Evolutionary conservation across 352 stramenopile genomes (phyloP).

Genomic region (Phytophthora citricola): DNA sequence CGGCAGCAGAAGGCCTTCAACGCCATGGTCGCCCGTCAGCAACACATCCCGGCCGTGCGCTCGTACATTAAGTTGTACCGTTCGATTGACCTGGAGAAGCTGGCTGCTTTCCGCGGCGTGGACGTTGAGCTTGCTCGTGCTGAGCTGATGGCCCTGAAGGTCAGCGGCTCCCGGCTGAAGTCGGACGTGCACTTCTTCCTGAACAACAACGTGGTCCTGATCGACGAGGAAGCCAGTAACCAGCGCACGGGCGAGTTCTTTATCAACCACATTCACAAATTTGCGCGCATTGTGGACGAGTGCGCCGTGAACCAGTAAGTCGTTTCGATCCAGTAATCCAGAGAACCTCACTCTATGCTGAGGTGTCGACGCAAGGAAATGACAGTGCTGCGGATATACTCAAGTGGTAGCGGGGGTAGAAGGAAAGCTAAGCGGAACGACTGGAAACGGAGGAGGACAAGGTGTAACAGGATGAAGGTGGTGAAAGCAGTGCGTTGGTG

Average conservation of each 20-base stretch:
- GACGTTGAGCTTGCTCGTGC: conserved; percentile 70
- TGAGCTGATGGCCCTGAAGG: conserved; percentile 86
- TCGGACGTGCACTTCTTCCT: conserved; percentile 88
- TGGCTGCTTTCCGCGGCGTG: conserved; percentile 91
- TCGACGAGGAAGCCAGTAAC: conserved; percentile 86
- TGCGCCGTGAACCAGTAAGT: conserved; percentile 66
- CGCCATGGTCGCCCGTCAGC: conserved; percentile 89
- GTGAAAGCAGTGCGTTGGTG: conserved; percentile 19
- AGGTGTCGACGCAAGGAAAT: conserved; percentile 32
- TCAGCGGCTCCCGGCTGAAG: conserved; percentile 66
- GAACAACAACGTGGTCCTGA: conserved; percentile 76
- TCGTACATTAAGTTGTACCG: conserved; percentile 98
- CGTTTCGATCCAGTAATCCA: conserved; percentile 14
- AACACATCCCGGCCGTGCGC: conserved; percentile 90
- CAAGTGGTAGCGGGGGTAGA: conserved; percentile 15
- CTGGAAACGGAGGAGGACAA: conserved; percentile 34
- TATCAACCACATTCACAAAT: conserved; percentile 90
- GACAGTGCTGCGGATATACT: conserved; percentile 14
- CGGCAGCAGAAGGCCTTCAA: conserved; percentile 90
- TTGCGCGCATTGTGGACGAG: conserved; percentile 87
- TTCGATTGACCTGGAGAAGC: conserved; percentile 95
- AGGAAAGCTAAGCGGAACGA: conserved; percentile 26
- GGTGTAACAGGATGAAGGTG: conserved; percentile 20
- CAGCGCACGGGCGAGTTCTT: conserved; percentile 91
- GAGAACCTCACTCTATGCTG: conserved; percentile 12